Evolutionary conservation across 371 early-diverging fungal genomes (phyloP), one percentile per base, ranked within the genome.

Genomic region (Haplosporangium sp.): DNA sequence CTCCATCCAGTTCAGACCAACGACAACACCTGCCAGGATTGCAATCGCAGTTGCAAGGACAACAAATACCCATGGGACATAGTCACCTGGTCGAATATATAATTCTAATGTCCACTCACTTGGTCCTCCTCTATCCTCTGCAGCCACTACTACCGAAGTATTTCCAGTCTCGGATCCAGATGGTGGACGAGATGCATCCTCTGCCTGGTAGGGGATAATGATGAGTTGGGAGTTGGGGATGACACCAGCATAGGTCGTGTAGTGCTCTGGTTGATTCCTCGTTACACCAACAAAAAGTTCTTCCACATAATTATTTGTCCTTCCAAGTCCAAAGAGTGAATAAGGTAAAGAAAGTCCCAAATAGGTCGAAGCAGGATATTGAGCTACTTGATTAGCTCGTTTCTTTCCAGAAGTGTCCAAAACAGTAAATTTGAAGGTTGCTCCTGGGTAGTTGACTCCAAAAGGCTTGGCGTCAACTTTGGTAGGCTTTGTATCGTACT

Each of bases 231-330:
- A 95, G 74, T 97, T 97, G 0, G 98, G 98, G 19, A 97, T 96
- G 4, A 97, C 92, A 0, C 97, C 97, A 58, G 74, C 63, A 71
- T 86, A 90, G 2, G 85, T 77, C 13, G 81, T 86, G 47, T 83
- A 87, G 58, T 89, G 85, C 53, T 85, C 67, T 5, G 55, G 61
- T 74, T 92, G 91, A 68, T 93, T 88, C 34, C 92, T 83, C 6
- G 94, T 87, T 2, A 92, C 88, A 3, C 96, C 98, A 0, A 96
- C 96, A 82, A 93, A 94, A 83, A 98, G 86, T 62, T 93, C 92
- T 71, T 96, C 96, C 3, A 98, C 93, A 84, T 98, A 97, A 69
- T 96, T 97, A 83, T 97, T 98, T 2, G 97, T 98, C 68, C 98
- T 84, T 0, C 97, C 97, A 4, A 98, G 88, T 5, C 98, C 98